Conservation (phyloP, 2,329 filamentous ascomycete genomes). For the Rachicladosporium sp. region DNA sequence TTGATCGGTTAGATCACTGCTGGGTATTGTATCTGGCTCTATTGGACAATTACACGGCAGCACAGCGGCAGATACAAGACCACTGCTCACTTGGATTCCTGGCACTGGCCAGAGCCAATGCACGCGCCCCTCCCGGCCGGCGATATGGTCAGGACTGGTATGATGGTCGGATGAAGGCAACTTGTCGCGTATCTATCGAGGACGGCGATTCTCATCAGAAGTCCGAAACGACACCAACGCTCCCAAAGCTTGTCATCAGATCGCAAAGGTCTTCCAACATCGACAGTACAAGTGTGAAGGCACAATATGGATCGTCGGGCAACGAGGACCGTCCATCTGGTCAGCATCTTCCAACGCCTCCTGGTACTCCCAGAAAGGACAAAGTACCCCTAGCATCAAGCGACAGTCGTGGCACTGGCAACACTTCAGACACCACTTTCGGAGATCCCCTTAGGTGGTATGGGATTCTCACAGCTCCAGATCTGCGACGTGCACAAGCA, state of each 20-base stretch:
- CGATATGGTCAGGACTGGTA: slow-evolving; percentile 60
- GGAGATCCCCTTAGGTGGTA: slow-evolving; percentile 47
- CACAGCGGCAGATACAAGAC: slow-evolving; percentile 42
- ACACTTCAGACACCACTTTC: too few species aligned
- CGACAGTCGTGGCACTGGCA: too few species aligned
- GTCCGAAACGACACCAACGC: too few species aligned
- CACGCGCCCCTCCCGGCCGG: slow-evolving; percentile 43
- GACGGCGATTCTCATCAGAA: background rate
- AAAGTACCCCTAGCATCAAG: background rate
- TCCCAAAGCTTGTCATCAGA: too few species aligned
- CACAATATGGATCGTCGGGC: too few species aligned
- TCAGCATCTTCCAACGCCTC: too few species aligned
- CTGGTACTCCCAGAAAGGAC: too few species aligned
- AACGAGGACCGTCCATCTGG: too few species aligned
- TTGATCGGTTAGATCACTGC: slow-evolving; percentile 45
- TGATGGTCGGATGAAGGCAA: slow-evolving; percentile 60
- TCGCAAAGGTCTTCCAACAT: too few species aligned
- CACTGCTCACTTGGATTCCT: slow-evolving; percentile 41
- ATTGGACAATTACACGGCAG: slow-evolving; percentile 53
- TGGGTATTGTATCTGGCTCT: slow-evolving; percentile 54
- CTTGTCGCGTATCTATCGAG: slow-evolving; percentile 20
- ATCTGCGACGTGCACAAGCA: slow-evolving; percentile 45
- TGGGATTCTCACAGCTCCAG: slow-evolving; percentile 38
- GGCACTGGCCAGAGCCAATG: slow-evolving; percentile 62
- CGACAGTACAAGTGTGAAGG: too few species aligned